Evolutionary conservation across 2,329 filamentous ascomycete species (phyloP), one percentile per base, ranked within the genome.

Genomic region (Gnomoniopsis smithogilvyi): DNA sequence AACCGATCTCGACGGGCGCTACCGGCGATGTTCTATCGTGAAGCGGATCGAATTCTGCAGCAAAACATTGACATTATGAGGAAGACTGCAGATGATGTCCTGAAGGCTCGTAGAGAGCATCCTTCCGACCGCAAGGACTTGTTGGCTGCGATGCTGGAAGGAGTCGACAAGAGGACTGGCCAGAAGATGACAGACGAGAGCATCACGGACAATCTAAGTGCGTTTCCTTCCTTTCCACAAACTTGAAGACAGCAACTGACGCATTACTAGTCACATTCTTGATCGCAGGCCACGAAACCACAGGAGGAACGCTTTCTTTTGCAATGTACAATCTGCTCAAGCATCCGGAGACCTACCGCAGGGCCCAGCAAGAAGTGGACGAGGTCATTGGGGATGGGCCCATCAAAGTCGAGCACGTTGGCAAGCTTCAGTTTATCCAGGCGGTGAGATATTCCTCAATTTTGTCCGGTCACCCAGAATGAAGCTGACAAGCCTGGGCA

Each of bases 201-300:
- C 51, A 88, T 91, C 62, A 80, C 84, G 17, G 79, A 88, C 68
- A 90, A 92, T 63, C 83, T 92, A 73, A 86, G 45, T 47, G 22
- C 22, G 19, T 19, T 12, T 3, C 1, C 4, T 24, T n/a, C 21
- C 19, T 12, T 12, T 14, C 11, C 17, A 19, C 11, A n/a, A 19
- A 8, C 11, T 24, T 4, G 12, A 24, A 11, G 10, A 19, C 22
- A 47, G 17, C 6, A 47, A 12, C n/a, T 47, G 14, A 47, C 21
- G 21, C 6, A 10, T 1, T 24, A 11, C 15, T 12, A 47, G 45
- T 89, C 60, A 91, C 88, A 0, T 91, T 91, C 64, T 71, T 91
- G 11, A 86, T 88, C 65, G 86, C 86, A 38, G 86, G 86, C 1
- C 88, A 90, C 62, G 89, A 91, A 65, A 92, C 90, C 0, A 89